Conservation (phyloP, 2,329 filamentous ascomycete species). For the Pseudocercospora fuligena region DNA sequence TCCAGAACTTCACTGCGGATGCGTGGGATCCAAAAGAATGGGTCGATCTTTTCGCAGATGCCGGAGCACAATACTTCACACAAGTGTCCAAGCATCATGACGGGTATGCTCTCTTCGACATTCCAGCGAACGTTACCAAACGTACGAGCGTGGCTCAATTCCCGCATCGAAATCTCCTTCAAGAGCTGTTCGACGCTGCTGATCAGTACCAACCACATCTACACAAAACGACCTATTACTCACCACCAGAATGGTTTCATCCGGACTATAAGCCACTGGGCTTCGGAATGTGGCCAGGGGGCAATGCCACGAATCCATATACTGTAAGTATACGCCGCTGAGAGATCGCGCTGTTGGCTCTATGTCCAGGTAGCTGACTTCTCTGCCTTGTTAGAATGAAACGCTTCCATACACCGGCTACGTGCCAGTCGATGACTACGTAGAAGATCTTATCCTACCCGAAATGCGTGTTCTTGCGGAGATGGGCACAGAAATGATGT, state of each 20-base stretch:
- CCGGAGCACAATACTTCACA: conserved; percentile 56
- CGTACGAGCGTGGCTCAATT: conserved; percentile 47
- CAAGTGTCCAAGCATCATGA: conserved; percentile 55
- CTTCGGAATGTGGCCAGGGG: conserved; percentile 46
- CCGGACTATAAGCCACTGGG: conserved; percentile 50
- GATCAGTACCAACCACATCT: conserved; percentile 50
- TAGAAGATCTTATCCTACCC: conserved; percentile 49
- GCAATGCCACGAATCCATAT: conserved; percentile 52
- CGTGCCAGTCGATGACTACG: conserved; percentile 48
- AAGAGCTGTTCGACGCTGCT: conserved; percentile 52
- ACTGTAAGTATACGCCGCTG: conserved; percentile 52
- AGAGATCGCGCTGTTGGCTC: neutral
- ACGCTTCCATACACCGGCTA: conserved; percentile 47
- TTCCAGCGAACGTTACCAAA: conserved; percentile 46
- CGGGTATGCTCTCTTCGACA: conserved; percentile 53
- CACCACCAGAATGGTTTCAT: conserved; percentile 54
- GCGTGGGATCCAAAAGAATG: conserved; percentile 58
- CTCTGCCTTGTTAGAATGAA: neutral
- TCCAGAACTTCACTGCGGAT: conserved; percentile 58
- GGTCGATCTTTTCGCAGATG: conserved; percentile 59
- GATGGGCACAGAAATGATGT: conserved; percentile 54
- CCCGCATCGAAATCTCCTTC: conserved; percentile 49
- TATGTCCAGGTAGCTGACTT: neutral
- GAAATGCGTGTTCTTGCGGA: conserved; percentile 52
- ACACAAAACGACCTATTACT: conserved; percentile 52